These are phyloP conservation scores for Parascedosporium putredinis DNA, from an alignment of 2,329 filamentous ascomycete genomes.

Conservation along the genomic window DNA sequence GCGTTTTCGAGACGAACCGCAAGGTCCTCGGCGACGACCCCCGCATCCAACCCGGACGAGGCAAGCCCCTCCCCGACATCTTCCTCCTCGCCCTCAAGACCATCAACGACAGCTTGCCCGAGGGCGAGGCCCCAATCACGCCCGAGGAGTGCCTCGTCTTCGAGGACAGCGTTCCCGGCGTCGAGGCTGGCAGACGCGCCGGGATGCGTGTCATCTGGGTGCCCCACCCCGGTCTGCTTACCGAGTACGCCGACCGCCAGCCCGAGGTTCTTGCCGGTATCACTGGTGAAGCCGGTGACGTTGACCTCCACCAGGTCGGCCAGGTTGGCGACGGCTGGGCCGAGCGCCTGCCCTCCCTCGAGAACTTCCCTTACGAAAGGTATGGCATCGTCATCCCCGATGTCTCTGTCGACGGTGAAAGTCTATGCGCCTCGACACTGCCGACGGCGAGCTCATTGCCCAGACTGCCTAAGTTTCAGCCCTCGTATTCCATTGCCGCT, in stretches of 20 bases:
- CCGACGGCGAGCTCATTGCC: background rate
- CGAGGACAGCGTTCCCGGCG: constrained; percentile 87
- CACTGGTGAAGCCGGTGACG: constrained; percentile 55
- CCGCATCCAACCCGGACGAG: constrained; percentile 66
- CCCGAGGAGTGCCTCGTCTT: constrained; percentile 92
- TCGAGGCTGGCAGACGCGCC: constrained; percentile 80
- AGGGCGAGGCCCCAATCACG: constrained; percentile 52
- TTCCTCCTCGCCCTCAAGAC: constrained; percentile 77
- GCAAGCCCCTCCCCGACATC: constrained; percentile 92
- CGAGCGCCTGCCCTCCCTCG: constrained; percentile 39
- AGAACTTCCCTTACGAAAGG: constrained; percentile 45
- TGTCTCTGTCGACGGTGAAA: constrained; percentile 27
- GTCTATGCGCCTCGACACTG: constrained; percentile 29
- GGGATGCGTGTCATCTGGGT: constrained; percentile 94
- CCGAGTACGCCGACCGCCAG: constrained; percentile 68
- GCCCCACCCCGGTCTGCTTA: constrained; percentile 68
- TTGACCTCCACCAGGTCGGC: constrained; percentile 45
- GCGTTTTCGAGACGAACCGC: constrained; percentile 57
- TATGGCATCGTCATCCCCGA: constrained; percentile 44
- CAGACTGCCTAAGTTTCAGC: background rate
- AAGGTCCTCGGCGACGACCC: constrained; percentile 78
- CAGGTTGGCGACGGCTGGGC: constrained; percentile 52
- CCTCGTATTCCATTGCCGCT: background rate
- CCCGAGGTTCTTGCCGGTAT: constrained; percentile 72
- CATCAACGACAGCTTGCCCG: constrained; percentile 64